Conservation (phyloP, 805 yeast genomes). For the Wickerhamiella azymoides region DNA sequence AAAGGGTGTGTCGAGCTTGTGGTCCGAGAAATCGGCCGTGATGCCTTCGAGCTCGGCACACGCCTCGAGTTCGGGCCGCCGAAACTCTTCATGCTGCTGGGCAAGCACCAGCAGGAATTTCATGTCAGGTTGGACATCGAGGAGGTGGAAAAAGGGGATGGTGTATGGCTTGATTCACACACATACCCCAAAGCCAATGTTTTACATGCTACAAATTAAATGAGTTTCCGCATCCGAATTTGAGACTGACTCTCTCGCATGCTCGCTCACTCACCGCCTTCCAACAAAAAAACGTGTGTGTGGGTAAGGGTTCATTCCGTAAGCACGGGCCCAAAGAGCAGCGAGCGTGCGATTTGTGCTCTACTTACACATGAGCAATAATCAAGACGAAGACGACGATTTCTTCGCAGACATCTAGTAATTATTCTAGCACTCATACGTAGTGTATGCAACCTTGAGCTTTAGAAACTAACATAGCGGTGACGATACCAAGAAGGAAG, state of each 20-base stretch:
- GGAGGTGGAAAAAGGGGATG: neutral
- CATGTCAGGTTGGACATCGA: constrained; percentile 12
- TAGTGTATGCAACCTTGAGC: constrained; percentile 17
- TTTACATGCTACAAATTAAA: too few species aligned
- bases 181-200: too few species aligned
- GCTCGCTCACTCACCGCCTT: too few species aligned
- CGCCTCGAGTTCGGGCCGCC: constrained; percentile 73
- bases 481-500: constrained; percentile 20
- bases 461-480: constrained; percentile 22
- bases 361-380: constrained; percentile 2
- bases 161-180: too few species aligned
- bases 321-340: too few species aligned
- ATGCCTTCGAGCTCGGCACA: constrained; percentile 54
- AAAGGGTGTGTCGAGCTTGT: constrained; percentile 52
- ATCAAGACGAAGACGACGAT: constrained; percentile 75
- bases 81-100: constrained; percentile 65
- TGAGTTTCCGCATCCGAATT: neutral
- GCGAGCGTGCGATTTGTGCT: neutral
- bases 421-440: constrained; percentile 13
- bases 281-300: too few species aligned
- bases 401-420: constrained; percentile 82
- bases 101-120: constrained; percentile 71
- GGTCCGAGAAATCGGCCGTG: constrained; percentile 42
- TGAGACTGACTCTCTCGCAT: neutral
- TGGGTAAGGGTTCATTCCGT: too few species aligned